Percentiles rank a stretch among this genome's conserved stretches.
Conservation (phyloP, 1,284 basidiomycete species). For the Pseudomicrostroma phylloplanum region DNA sequence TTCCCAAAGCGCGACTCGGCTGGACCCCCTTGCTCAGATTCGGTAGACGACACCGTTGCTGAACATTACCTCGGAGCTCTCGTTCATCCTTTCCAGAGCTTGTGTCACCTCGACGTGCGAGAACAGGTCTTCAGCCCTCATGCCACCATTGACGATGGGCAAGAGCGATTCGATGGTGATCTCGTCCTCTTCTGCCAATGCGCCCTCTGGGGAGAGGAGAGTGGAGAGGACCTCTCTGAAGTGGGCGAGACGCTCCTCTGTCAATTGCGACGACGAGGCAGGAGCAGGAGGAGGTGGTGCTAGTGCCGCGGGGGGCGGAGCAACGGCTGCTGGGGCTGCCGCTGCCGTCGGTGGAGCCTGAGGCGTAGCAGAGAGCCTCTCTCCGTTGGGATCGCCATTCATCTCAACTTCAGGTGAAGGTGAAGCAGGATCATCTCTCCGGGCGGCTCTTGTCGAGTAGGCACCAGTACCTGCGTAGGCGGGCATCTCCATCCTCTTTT, state of each 20-base stretch:
- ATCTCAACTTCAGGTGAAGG: slow-evolving; percentile 4
- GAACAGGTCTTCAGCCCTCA: slow-evolving; percentile 66
- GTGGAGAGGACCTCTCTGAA: slow-evolving; percentile 62
- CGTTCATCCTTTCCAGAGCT: slow-evolving; percentile 61
- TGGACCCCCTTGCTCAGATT: slow-evolving; percentile 5
- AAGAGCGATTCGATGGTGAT: slow-evolving; percentile 68
- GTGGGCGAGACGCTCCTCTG: slow-evolving; percentile 20
- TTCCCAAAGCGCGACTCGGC: too few species aligned
- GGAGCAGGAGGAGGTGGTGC: not conserved
- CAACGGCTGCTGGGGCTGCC: not conserved
- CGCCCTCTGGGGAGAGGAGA: slow-evolving; percentile 55
- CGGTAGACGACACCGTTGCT: slow-evolving; percentile 58
- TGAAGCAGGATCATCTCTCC: not conserved
- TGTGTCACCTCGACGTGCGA: slow-evolving; percentile 70
- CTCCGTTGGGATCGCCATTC: slow-evolving; percentile 9
- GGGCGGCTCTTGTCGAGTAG: slow-evolving; percentile 33
- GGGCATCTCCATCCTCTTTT: slow-evolving; percentile 52
- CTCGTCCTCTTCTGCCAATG: slow-evolving; percentile 59
- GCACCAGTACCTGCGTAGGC: slow-evolving; percentile 23
- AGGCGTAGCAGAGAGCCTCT: slow-evolving; percentile 3
- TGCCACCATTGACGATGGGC: slow-evolving; percentile 70
- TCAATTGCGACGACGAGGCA: slow-evolving; percentile 6
- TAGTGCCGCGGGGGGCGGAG: not conserved
- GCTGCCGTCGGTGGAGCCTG: not conserved
- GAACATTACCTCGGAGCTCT: slow-evolving; percentile 79